These are phyloP conservation scores for Phlebiopsis gigantea DNA, from an alignment of 768 basidiomycete species.

Conservation along the genomic window DNA sequence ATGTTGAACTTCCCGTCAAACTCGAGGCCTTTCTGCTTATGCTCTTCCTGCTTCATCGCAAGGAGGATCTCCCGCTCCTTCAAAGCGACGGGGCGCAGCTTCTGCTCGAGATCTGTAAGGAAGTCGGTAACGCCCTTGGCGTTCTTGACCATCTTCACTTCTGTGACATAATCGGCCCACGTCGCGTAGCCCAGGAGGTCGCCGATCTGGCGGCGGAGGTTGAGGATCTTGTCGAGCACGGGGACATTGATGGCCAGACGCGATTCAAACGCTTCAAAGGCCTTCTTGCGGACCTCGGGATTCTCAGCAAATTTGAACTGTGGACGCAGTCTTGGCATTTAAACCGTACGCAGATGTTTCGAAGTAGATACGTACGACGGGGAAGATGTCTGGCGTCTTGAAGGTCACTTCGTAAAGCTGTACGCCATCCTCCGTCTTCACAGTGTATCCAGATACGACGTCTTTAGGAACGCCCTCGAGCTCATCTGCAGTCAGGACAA, in stretches of 20 bases:
- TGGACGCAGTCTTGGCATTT: not conserved
- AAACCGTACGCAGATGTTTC: not conserved
- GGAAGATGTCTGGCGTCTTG: constrained; percentile 81
- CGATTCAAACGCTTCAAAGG: constrained; percentile 63
- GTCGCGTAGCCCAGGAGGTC: constrained; percentile 65
- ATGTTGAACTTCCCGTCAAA: constrained; percentile 73
- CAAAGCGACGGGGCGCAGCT: constrained; percentile 65
- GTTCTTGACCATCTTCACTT: constrained; percentile 81
- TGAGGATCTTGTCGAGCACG: constrained; percentile 60
- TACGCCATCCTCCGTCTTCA: constrained; percentile 51
- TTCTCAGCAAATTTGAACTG: constrained; percentile 79
- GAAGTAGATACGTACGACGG: constrained; percentile 44
- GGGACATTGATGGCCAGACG: constrained; percentile 67
- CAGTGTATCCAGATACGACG: constrained; percentile 72
- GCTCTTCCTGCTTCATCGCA: constrained; percentile 71
- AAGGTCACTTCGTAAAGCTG: constrained; percentile 70
- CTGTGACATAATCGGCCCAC: constrained; percentile 83
- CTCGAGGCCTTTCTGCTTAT: constrained; percentile 49
- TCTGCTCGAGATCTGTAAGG: constrained; percentile 67
- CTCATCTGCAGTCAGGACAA: constrained; percentile 66
- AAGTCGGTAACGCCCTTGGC: constrained; percentile 70
- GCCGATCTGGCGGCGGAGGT: constrained; percentile 66
- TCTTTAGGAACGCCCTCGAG: constrained; percentile 77
- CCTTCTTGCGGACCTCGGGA: constrained; percentile 61
- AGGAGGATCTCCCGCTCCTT: constrained; percentile 66